Percentiles rank a stretch among this genome's conserved stretches.
These are phyloP conservation scores for Salix suchowensis DNA, from an alignment of 345 rosid species.

Conservation along the genomic window DNA sequence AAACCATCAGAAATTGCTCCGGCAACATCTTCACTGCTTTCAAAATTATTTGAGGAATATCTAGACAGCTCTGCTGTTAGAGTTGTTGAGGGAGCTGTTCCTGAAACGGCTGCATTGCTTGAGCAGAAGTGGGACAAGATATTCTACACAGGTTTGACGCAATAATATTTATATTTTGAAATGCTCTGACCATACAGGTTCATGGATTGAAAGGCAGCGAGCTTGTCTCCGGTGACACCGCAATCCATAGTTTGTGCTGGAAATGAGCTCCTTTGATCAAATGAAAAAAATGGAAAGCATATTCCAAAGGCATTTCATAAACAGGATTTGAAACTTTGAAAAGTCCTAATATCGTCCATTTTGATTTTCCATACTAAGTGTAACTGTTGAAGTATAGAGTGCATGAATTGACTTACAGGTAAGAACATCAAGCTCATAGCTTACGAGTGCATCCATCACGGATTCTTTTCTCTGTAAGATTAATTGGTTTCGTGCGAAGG, in stretches of 20 bases:
- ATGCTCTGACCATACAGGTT: neutral
- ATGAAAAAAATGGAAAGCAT: neutral
- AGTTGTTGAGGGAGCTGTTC: constrained; percentile 44
- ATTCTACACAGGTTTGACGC: constrained; percentile 46
- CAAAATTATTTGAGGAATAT: constrained; percentile 30
- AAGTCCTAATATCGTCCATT: neutral
- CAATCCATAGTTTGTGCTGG: neutral
- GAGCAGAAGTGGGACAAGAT: constrained; percentile 57
- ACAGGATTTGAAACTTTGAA: neutral
- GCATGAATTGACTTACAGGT: constrained; percentile 15
- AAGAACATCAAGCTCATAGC: neutral
- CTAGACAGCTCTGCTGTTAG: constrained; percentile 31
- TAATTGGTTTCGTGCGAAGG: constrained; percentile 22
- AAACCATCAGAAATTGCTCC: constrained; percentile 60
- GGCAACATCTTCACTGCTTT: constrained; percentile 40
- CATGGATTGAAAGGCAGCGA: neutral
- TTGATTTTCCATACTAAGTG: neutral
- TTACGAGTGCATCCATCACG: neutral
- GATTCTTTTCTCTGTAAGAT: neutral
- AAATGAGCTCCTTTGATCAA: neutral
- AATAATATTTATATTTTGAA: neutral
- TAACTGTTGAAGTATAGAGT: neutral
- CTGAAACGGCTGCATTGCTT: constrained; percentile 39
- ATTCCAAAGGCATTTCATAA: neutral
- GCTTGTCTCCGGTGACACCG: neutral